Conservation (phyloP, 2,329 filamentous ascomycete species). For the Eutypa lata region DNA sequence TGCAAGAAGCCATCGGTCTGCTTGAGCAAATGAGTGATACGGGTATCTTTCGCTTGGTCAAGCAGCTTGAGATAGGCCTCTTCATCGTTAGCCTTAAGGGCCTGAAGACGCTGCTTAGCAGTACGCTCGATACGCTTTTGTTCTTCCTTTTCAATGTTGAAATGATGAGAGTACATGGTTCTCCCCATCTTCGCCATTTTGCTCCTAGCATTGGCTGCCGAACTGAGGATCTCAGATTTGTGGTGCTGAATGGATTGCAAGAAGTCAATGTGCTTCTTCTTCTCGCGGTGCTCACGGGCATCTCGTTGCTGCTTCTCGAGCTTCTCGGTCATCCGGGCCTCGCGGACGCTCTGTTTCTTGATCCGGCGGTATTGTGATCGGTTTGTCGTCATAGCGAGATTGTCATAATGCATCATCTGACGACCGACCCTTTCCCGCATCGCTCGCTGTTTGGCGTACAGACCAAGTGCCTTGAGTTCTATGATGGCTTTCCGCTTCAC, state of each 20-base stretch:
- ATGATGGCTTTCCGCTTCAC: conserved; percentile 88
- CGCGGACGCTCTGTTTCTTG: conserved; percentile 95
- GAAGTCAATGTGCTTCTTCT: conserved; percentile 95
- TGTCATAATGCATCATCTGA: conserved; percentile 94
- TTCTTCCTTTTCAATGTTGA: conserved; percentile 98
- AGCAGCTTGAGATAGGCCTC: conserved; percentile 97
- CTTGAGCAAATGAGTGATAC: conserved; percentile 94
- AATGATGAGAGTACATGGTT: conserved; percentile 85
- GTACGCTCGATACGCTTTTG: conserved; percentile 97
- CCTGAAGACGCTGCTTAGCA: conserved; percentile 98
- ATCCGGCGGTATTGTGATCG: conserved; percentile 84
- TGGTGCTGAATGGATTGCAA: conserved; percentile 83
- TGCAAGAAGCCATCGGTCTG: conserved; percentile 98
- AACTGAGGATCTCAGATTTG: conserved; percentile 70
- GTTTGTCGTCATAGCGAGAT: conserved; percentile 95
- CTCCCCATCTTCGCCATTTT: conserved; percentile 85
- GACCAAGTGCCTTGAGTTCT: conserved; percentile 85
- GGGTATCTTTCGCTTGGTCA: conserved; percentile 97
- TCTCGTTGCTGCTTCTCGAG: conserved; percentile 98
- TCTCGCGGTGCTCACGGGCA: conserved; percentile 91
- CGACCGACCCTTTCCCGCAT: conserved; percentile 83
- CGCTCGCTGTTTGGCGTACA: conserved; percentile 85
- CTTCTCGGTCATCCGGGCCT: conserved; percentile 97
- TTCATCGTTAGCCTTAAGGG: conserved; percentile 97
- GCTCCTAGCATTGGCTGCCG: conserved; percentile 62